phyloP scores from a whole-genome alignment of 2,329 filamentous ascomycete species.

The Diplodia seriata region DNA sequence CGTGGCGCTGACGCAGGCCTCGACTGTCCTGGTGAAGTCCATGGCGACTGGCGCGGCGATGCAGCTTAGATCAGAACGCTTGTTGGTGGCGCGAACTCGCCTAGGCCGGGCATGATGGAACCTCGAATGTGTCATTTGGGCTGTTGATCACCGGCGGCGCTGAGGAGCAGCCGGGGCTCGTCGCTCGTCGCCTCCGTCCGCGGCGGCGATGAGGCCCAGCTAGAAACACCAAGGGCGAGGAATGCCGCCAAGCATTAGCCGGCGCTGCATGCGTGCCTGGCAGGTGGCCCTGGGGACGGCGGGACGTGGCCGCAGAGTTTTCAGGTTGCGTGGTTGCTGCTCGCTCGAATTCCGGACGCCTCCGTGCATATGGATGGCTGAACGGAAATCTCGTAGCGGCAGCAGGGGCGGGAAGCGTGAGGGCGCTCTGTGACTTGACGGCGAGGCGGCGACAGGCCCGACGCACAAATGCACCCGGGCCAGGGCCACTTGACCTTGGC shows the following conservation, averaged over 20 bases:
- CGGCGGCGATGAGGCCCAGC: not conserved
- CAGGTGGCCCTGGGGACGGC: slow-evolving; percentile 11
- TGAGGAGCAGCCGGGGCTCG: slow-evolving; percentile 5
- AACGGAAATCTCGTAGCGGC: slow-evolving; percentile 10
- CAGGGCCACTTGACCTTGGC: slow-evolving; percentile 18
- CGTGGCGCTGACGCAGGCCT: slow-evolving; percentile 30
- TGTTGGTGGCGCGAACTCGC: slow-evolving; percentile 29
- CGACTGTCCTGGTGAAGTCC: slow-evolving; percentile 21
- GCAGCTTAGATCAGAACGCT: slow-evolving; percentile 26
- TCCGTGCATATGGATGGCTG: slow-evolving; percentile 18
- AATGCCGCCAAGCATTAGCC: slow-evolving; percentile 23
- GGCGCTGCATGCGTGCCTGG: slow-evolving; percentile 28
- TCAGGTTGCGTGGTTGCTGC: not conserved
- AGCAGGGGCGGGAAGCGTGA: slow-evolving; percentile 13
- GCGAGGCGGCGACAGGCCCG: slow-evolving; percentile 1
- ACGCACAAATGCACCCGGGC: slow-evolving; percentile 5
- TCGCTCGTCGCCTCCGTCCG: not conserved
- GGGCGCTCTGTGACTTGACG: not conserved
- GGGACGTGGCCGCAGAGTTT: slow-evolving; percentile 8
- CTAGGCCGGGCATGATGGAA: slow-evolving; percentile 24
- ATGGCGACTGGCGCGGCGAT: slow-evolving; percentile 18
- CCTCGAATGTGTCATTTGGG: slow-evolving; percentile 26
- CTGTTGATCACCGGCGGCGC: slow-evolving; percentile 21
- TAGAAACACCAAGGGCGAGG: slow-evolving; percentile 31
- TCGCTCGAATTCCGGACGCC: slow-evolving; percentile 18